Evolutionary conservation across 192 early-diverging fungal genomes (phyloP).

Genomic region (Oehlia diaphana): DNA sequence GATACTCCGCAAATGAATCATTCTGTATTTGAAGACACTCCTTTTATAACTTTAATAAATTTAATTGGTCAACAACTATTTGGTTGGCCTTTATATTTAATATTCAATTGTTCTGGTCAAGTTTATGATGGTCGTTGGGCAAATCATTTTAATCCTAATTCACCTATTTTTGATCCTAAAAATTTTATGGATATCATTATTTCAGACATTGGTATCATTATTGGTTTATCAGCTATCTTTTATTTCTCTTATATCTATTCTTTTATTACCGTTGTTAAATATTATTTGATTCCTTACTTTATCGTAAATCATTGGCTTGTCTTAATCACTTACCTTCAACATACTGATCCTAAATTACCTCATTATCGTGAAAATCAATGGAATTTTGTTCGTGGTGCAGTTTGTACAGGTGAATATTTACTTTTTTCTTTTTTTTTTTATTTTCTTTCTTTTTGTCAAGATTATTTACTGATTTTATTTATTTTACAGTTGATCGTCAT

Average conservation of each 20-base stretch:
- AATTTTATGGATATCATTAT: slow-evolving; percentile 69
- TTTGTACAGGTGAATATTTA: slow-evolving; percentile 45
- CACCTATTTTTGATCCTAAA: slow-evolving; percentile 77
- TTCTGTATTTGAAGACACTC: slow-evolving; percentile 70
- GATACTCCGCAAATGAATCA: slow-evolving; percentile 45
- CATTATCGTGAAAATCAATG: slow-evolving; percentile 83
- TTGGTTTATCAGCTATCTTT: slow-evolving; percentile 52
- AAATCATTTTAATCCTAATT: slow-evolving; percentile 85
- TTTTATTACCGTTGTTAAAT: slow-evolving; percentile 65
- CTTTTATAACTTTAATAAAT: slow-evolving; percentile 63
- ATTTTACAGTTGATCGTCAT: slow-evolving; percentile 81
- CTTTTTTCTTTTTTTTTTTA: background rate
- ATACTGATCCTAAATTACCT: slow-evolving; percentile 86
- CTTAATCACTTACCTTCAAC: slow-evolving; percentile 94
- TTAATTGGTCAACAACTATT: slow-evolving; percentile 71
- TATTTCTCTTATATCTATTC: slow-evolving; percentile 57
- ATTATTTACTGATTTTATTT: background rate
- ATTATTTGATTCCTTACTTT: slow-evolving; percentile 90
- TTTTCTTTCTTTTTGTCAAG: background rate
- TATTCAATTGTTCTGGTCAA: slow-evolving; percentile 79
- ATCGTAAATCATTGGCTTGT: slow-evolving; percentile 96
- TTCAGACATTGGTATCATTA: slow-evolving; percentile 74
- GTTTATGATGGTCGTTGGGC: slow-evolving; percentile 62
- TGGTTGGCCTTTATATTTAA: slow-evolving; percentile 90
- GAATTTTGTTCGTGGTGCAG: slow-evolving; percentile 92